A percentile compares a stretch with the other conserved stretches of the same genome.
phyloP scores from a whole-genome alignment of 2,329 filamentous ascomycete genomes.

The Pseudopyricularia javanii region DNA sequence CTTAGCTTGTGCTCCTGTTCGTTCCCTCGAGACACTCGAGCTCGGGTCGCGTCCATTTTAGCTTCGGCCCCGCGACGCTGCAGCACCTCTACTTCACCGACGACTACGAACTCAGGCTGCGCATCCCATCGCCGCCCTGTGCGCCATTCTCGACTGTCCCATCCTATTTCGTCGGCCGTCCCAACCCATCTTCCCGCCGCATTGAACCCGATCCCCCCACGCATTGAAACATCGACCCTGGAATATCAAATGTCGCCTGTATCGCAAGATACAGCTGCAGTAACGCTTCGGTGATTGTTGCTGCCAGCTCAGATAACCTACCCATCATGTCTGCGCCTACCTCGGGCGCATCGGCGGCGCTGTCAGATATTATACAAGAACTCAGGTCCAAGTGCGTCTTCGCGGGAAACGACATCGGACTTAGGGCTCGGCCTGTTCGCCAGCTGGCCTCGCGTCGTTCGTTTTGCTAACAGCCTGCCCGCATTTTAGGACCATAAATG shows the following conservation, averaged over 20 bases:
- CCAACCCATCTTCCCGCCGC: too few relatives aligned
- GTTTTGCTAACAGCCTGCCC: neutral
- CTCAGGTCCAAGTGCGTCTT: conserved; percentile 37
- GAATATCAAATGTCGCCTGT: neutral
- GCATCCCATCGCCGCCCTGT: neutral
- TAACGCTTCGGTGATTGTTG: conserved; percentile 1
- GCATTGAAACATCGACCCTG: neutral
- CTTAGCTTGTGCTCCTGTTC: neutral
- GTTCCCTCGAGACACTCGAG: neutral
- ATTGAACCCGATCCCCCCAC: neutral
- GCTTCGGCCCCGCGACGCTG: conserved; percentile 2
- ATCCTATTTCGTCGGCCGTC: too few relatives aligned
- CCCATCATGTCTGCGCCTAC: neutral
- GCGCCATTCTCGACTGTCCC: neutral
- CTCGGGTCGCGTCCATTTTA: neutral
- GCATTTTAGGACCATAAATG: conserved; percentile 17
- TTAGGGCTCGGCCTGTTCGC: neutral
- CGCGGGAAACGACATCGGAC: neutral
- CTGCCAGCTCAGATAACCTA: neutral
- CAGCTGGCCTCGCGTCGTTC: neutral
- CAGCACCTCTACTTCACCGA: too few relatives aligned
- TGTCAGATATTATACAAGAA: conserved; percentile 31
- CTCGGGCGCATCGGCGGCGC: conserved; percentile 1
- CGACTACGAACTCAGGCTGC: neutral
- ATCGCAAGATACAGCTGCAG: neutral